These are phyloP conservation scores for Lolium perenne DNA, from an alignment of 176 grass and related monocot species.

Conservation along the genomic window DNA sequence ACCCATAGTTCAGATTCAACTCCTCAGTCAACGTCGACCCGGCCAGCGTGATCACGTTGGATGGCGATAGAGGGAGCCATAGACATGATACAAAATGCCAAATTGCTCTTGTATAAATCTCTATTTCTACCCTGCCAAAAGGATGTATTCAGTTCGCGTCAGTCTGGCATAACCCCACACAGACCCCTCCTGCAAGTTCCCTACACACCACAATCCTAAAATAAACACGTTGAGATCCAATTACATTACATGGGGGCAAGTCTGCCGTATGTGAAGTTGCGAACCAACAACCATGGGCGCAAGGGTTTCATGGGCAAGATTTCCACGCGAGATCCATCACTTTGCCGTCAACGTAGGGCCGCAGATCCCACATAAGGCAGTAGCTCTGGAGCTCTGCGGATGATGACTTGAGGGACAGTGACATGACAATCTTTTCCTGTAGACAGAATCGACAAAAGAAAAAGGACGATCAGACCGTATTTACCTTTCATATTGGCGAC, in stretches of 20 bases:
- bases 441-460: background rate
- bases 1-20: conserved; percentile 7
- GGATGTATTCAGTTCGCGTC: no score
- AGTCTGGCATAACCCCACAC: no score
- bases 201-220: no score
- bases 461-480: background rate
- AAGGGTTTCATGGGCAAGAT: conserved; percentile 38
- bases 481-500: no score
- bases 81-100: no score
- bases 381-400: conserved; percentile 62
- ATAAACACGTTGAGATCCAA: no score
- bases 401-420: conserved; percentile 55
- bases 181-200: no score
- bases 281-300: background rate
- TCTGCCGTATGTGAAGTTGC: no score
- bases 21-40: background rate
- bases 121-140: no score
- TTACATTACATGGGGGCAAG: no score
- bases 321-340: conserved; percentile 57
- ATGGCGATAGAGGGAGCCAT: background rate
- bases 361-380: conserved; percentile 76
- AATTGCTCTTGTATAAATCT: no score
- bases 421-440: conserved; percentile 67
- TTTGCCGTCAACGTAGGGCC: conserved; percentile 58
- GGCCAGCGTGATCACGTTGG: background rate